These are phyloP conservation scores for Candida orba DNA, from an alignment of 805 yeast genomes.

Conservation along the genomic window DNA sequence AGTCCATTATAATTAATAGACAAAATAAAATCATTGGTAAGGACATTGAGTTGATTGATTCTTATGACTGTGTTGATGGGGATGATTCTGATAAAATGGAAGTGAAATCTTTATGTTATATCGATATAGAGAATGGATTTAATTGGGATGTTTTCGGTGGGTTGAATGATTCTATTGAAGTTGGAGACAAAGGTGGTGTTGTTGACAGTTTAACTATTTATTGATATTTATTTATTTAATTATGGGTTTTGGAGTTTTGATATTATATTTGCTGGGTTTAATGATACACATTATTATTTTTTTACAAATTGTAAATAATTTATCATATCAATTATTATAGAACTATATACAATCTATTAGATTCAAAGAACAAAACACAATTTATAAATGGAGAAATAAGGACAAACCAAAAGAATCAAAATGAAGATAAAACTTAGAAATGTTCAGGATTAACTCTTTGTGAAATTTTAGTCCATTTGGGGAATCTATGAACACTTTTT, in stretches of 20 bases:
- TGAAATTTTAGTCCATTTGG: conserved; percentile 86
- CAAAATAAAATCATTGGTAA: conserved; percentile 5
- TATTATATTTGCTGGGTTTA: background rate
- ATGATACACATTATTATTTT: too few species aligned
- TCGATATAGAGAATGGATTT: conserved; percentile 4
- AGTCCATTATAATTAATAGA: conserved; percentile 16
- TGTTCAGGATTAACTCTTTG: conserved; percentile 67
- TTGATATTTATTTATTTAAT: background rate
- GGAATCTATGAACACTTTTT: conserved; percentile 80
- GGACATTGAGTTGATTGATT: conserved; percentile 28
- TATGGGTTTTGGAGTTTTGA: background rate
- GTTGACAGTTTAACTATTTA: conserved; percentile 6
- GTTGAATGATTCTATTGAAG: background rate
- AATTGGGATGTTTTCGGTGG: conserved; percentile 7
- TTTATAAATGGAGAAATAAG: background rate
- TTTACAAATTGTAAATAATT: too few species aligned
- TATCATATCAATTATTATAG: too few species aligned
- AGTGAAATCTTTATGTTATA: conserved; percentile 3
- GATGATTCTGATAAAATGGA: conserved; percentile 16
- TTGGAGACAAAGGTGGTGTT: background rate
- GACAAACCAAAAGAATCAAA: background rate
- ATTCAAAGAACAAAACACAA: too few species aligned
- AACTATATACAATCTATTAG: too few species aligned
- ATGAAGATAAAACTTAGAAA: conserved; percentile 10
- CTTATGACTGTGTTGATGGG: conserved; percentile 32